Base-by-base conservation (phyloP, 306 rosid species). In the Glycyrrhiza uralensis region DNA sequence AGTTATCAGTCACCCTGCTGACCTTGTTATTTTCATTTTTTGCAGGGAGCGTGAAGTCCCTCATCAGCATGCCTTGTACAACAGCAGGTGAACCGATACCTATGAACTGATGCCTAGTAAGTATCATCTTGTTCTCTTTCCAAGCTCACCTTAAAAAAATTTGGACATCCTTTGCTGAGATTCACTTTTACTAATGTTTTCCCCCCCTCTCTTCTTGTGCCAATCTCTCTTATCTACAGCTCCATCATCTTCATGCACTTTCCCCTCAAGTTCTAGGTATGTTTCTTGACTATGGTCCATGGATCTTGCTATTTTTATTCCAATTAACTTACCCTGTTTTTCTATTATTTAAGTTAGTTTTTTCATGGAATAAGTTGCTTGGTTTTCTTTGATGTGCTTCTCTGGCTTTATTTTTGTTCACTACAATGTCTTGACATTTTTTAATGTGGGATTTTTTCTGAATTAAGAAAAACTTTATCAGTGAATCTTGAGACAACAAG, bases 231-330 rank as follows among this genome's bases (percentile, higher is more conserved):
- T 70, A 83, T 86, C 83, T 45, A 14, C 87, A 95, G 99, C 88
- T 80, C 8, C 75, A 60, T 28, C 82, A 83, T 71, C 97, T 14
- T 44, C 67, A 17, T 95, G 99, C 87, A 88, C 81, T 55, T 95
- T 49, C 55, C 96, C 99, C 50, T 65, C 97, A 59, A 84, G 89
- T 76, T 0, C 92, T 57, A 65, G 97, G 99, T 94, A 87, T 78
- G 82, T 17, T 52, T 44, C 29, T 52, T 47, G n/a, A 30, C 35
- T 33, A 38, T 72, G 9, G 1, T 49, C 19, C 0, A 20, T 45
- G 28, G 47, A 45, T 52, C 74, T 56, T 49, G 26, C 23, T 76
- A 0, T 10, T 45, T 33, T 57, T n/a, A n/a, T n/a, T n/a, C 68
- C 45, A 66, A 28, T 42, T 42, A 19, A 20, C 19, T 69, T n/a